Base-by-base conservation (phyloP, 768 basidiomycete genomes). In the Lactarius psammicola region DNA sequence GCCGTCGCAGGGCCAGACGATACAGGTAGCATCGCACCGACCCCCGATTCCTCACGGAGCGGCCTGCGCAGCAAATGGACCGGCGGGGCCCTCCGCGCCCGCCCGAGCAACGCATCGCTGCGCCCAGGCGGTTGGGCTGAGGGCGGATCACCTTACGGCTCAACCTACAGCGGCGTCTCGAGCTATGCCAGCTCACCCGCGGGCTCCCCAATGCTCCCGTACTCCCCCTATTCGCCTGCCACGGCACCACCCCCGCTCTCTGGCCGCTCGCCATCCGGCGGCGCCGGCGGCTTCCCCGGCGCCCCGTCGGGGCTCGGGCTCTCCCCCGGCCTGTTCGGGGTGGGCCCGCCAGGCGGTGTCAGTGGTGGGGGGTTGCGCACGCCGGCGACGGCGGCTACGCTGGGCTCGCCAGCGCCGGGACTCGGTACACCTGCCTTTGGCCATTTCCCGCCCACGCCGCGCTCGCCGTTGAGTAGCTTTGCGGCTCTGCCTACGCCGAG, bases 11-110 rank as follows among this genome's bases (percentile, higher is more conserved):
- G 85, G 34, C 86, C 89, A 4, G 82, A 89, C 46, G 85, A 87
- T 66, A 86, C 85, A 13, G 87, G 90, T 58, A 81, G 80, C 3
- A 86, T 90, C 53, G 85, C 87, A 2, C 87, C 89, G 0, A 85
- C 89, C 71, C 78, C 88, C 3, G 80, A 83, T 0, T 59, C 63
- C 13, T 80, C 84, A n/a, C 82, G 83, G 56, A 80, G 82, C 64
- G 75, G 82, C 3, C 75, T 86, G 3, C 81, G 88, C 62, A 80
- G 80, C 49, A 90, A 89, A 73, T 92, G 90, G 86, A 82, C 80
- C 3, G 88, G 91, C 11, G 78, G 80, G 4, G 81, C 86, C 60
- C 78, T 94, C 1, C 85, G 88, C 36, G 71, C 89, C 5, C 83
- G 90, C 3, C 73, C 81, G 17, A 63, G 57, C n/a, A 61, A 60